These are phyloP conservation scores for Plasmodium gonderi DNA, from an alignment of 169 alveolate genomes.

Conservation along the genomic window DNA sequence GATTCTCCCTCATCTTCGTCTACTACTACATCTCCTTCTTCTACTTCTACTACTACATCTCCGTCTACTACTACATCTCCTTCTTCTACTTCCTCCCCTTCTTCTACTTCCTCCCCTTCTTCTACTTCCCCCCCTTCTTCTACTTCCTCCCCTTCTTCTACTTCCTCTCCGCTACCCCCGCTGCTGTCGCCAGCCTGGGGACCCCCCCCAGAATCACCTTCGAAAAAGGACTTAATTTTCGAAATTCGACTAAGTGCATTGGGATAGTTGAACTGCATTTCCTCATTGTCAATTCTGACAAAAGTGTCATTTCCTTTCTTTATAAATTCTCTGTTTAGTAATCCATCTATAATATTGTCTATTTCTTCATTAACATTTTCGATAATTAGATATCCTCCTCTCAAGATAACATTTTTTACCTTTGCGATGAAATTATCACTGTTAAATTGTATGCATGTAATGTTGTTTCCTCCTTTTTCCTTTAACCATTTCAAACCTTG, in stretches of 20 bases:
- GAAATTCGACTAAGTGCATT: slow-evolving; percentile 50
- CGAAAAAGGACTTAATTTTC: slow-evolving; percentile 48
- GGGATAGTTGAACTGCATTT: slow-evolving; percentile 55
- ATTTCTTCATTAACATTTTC: slow-evolving; percentile 95
- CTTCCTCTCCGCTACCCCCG: not conserved
- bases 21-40: not conserved
- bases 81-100: not conserved
- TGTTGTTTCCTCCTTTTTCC: slow-evolving; percentile 93
- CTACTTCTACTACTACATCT: not conserved
- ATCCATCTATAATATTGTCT: slow-evolving; percentile 96
- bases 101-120: not conserved
- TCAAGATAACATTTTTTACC: slow-evolving; percentile 88
- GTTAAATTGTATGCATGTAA: slow-evolving; percentile 91
- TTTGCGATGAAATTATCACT: slow-evolving; percentile 92
- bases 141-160: not conserved
- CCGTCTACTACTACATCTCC: not conserved
- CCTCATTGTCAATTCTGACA: slow-evolving; percentile 59
- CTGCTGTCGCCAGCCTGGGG: not conserved
- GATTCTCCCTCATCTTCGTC: not conserved
- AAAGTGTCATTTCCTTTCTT: slow-evolving; percentile 88
- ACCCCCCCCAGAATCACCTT: not conserved
- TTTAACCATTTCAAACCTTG: slow-evolving; percentile 97
- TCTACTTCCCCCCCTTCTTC: not conserved
- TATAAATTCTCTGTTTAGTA: slow-evolving; percentile 92
- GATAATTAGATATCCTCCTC: slow-evolving; percentile 94